These are phyloP conservation scores for Pythium phragmitis DNA, from an alignment of 352 stramenopile genomes.

Conservation along the genomic window DNA sequence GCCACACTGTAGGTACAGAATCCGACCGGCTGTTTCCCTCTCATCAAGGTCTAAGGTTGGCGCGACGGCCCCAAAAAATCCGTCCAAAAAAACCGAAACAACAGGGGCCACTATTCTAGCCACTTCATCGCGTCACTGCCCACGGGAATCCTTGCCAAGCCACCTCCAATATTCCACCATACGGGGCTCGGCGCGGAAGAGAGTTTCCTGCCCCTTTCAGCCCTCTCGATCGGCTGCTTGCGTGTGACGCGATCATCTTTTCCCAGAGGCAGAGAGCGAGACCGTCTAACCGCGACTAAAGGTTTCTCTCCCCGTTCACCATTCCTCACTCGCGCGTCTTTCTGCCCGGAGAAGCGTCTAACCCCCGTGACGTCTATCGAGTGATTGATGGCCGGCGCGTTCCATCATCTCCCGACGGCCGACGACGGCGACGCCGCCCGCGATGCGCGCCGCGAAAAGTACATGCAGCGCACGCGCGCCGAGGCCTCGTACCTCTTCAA, in stretches of 20 bases:
- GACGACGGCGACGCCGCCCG: constrained; percentile 1
- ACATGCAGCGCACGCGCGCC: constrained; percentile 67
- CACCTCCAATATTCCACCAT: neutral
- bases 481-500: constrained; percentile 85
- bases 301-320: neutral
- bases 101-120: neutral
- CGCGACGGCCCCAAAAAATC: neutral
- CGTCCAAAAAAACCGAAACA: neutral
- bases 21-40: neutral
- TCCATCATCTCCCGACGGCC: constrained; percentile 13
- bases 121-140: constrained; percentile 1
- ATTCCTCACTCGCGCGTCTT: too few relatives aligned
- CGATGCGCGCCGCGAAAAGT: constrained; percentile 61
- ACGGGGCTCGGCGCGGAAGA: neutral
- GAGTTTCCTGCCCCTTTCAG: too few relatives aligned
- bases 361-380: neutral
- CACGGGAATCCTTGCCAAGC: neutral
- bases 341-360: neutral
- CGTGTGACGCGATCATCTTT: neutral
- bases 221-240: neutral
- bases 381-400: constrained; percentile 20
- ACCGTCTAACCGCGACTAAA: neutral
- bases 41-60: neutral
- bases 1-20: neutral
- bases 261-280: neutral